Conservation (phyloP, 331 rosid genomes). For the Acacia concinna region DNA sequence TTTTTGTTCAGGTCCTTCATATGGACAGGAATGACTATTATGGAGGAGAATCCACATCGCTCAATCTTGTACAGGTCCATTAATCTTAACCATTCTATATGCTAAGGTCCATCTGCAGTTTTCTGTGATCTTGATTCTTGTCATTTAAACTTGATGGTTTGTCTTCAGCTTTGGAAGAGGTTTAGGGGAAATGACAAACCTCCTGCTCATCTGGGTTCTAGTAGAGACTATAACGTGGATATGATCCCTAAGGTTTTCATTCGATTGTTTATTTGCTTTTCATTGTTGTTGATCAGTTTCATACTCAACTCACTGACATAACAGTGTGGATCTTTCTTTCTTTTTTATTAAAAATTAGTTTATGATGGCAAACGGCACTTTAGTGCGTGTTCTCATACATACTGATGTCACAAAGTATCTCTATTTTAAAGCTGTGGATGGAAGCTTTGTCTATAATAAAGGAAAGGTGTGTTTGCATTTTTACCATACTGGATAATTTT, state of each 20-base stretch:
- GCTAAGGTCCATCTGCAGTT: not conserved
- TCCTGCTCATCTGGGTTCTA: conserved; percentile 82
- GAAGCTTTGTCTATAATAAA: conserved; percentile 80
- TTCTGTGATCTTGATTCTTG: not conserved
- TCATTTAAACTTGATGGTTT: conserved; percentile 8
- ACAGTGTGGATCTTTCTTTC: not conserved
- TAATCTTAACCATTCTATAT: not conserved
- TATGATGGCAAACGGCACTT: conserved; percentile 97
- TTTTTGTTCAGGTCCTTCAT: conserved; percentile 63
- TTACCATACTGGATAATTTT: not conserved
- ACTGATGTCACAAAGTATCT: conserved; percentile 96
- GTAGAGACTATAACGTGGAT: conserved; percentile 94
- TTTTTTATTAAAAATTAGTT: conserved; percentile 42
- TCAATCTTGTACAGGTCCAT: conserved; percentile 71
- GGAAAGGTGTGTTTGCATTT: conserved; percentile 56
- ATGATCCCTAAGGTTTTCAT: conserved; percentile 87
- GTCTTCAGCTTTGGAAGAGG: conserved; percentile 87
- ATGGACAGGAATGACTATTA: conserved; percentile 87
- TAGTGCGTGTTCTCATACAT: conserved; percentile 95
- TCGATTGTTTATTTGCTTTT: not conserved
- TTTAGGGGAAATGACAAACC: conserved; percentile 86
- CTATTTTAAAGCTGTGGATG: conserved; percentile 94
- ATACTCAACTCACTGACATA: not conserved
- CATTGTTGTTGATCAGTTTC: not conserved
- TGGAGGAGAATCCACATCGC: conserved; percentile 85